Evolutionary conservation across 2,329 filamentous ascomycete genomes (phyloP).

Genomic region (Septoria linicola): DNA sequence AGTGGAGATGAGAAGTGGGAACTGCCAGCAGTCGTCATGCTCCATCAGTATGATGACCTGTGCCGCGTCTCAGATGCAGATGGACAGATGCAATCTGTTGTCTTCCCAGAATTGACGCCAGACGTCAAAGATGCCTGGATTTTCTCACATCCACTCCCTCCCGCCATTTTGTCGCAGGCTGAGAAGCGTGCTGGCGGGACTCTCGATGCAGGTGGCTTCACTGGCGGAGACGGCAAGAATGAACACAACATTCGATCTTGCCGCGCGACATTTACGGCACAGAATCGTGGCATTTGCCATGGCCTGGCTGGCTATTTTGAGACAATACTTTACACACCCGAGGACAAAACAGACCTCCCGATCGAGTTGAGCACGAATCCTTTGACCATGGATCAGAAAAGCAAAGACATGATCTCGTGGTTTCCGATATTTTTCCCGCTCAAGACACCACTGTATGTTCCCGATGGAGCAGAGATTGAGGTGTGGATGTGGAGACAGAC

Average conservation of each 20-base stretch:
- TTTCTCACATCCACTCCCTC: conserved; percentile 72
- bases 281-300: conserved; percentile 79
- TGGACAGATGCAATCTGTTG: conserved; percentile 7
- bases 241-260: conserved; percentile 86
- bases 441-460: conserved; percentile 84
- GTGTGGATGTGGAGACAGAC: conserved; percentile 96
- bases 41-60: conserved; percentile 86
- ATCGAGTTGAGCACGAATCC: conserved; percentile 92
- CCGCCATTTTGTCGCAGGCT: conserved; percentile 56
- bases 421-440: conserved; percentile 98
- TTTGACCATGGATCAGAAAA: conserved; percentile 86
- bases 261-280: conserved; percentile 73
- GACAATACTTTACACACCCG: conserved; percentile 74
- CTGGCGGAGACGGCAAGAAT: conserved; percentile 76
- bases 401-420: conserved; percentile 98
- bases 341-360: conserved; percentile 44
- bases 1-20: conserved; percentile 68
- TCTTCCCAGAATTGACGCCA: conserved; percentile 30
- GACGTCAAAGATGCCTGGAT: conserved; percentile 76
- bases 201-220: conserved; percentile 68
- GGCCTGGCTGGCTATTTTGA: conserved; percentile 95
- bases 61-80: conserved; percentile 42
- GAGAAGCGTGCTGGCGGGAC: conserved; percentile 62
- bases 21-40: conserved; percentile 90
- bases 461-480: conserved; percentile 79